These are phyloP conservation scores for Penicillium coprophilum DNA, from an alignment of 495 filamentous ascomycete species.

Conservation along the genomic window DNA sequence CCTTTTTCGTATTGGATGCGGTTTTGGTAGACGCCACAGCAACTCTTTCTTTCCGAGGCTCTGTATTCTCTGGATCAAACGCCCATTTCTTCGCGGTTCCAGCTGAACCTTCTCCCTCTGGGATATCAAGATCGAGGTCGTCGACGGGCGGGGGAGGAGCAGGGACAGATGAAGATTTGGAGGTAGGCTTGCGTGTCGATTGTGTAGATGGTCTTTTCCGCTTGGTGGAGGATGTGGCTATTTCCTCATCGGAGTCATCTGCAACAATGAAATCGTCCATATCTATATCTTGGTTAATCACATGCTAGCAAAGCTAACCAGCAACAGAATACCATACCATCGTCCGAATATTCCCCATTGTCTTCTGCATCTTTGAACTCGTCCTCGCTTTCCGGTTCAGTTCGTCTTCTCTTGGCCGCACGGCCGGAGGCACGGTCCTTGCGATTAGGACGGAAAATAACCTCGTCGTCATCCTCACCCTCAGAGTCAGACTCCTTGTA, in stretches of 20 bases:
- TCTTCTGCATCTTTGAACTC: conserved; percentile 63
- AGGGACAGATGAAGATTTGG: conserved; percentile 56
- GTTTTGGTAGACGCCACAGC: conserved; percentile 40
- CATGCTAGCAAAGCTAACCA: neutral
- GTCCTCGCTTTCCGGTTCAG: conserved; percentile 58
- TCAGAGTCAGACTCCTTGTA: conserved; percentile 54
- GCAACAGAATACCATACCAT: conserved; percentile 48
- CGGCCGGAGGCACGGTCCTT: conserved; percentile 35
- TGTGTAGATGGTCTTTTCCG: conserved; percentile 62
- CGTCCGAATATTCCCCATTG: conserved; percentile 53
- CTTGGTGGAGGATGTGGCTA: conserved; percentile 60
- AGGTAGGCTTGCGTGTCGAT: conserved; percentile 53
- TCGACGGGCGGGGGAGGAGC: conserved; percentile 49
- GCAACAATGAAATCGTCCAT: conserved; percentile 82
- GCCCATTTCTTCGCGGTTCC: conserved; percentile 85
- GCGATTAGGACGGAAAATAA: conserved; percentile 45
- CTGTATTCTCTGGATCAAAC: conserved; percentile 74
- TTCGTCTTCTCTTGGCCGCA: conserved; percentile 53
- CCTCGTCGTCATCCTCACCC: conserved; percentile 56
- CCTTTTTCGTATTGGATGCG: conserved; percentile 58
- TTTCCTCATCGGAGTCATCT: conserved; percentile 80
- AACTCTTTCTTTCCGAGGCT: conserved; percentile 56
- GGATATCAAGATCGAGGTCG: conserved; percentile 50
- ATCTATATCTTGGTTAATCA: conserved; percentile 46
- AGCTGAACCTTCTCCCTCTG: conserved; percentile 55